These are phyloP conservation scores for Leptographium flavum DNA, from an alignment of 2,329 filamentous ascomycete species.

Conservation along the genomic window DNA sequence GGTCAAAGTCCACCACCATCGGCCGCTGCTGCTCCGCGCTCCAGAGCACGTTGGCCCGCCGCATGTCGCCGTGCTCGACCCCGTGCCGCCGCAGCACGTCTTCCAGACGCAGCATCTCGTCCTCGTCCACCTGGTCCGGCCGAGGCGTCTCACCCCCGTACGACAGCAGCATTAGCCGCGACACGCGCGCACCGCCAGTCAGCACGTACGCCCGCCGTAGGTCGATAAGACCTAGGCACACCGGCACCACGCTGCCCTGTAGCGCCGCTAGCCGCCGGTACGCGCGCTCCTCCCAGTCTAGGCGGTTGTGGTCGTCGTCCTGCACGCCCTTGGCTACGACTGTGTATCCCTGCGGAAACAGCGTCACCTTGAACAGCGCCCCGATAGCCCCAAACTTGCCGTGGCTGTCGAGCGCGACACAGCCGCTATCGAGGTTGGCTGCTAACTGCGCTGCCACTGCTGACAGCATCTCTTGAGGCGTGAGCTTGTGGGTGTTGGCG, in stretches of 20 bases:
- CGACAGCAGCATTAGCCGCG: constrained; percentile 3
- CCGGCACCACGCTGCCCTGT: constrained; percentile 2
- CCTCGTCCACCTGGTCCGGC: neutral
- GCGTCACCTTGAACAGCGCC: constrained; percentile 1
- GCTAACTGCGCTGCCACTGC: neutral
- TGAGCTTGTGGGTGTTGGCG: neutral
- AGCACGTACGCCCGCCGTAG: neutral
- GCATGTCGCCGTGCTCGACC: constrained; percentile 2
- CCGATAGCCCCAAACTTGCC: neutral
- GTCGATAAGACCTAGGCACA: constrained; percentile 1
- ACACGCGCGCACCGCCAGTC: neutral
- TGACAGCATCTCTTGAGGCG: neutral
- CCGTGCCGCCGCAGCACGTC: neutral
- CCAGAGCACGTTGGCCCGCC: constrained; percentile 2
- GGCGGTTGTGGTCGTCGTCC: neutral
- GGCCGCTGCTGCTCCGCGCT: neutral
- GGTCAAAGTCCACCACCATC: constrained; percentile 3
- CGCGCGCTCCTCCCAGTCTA: neutral
- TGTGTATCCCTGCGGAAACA: constrained; percentile 1
- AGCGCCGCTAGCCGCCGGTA: neutral
- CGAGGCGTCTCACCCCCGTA: neutral
- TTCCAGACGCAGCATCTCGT: neutral
- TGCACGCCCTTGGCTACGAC: constrained; percentile 2
- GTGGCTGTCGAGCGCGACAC: neutral
- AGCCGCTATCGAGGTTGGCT: neutral